Conservation (phyloP, 768 basidiomycete genomes). For the Auriscalpium orientale region DNA sequence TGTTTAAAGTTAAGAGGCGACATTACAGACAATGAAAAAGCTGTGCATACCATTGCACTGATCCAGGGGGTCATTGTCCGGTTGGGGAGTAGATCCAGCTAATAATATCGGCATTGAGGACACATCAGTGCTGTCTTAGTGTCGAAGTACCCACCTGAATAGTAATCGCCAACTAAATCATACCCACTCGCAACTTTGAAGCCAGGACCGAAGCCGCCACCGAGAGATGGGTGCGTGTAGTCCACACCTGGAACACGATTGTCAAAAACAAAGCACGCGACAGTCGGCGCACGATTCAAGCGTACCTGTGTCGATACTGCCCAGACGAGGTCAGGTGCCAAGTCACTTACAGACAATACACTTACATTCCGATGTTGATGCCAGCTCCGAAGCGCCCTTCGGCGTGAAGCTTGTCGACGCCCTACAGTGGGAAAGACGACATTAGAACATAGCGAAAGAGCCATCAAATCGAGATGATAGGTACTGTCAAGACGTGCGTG, state of each 20-base stretch:
- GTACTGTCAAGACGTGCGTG: conserved; percentile 47
- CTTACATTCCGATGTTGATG: conserved; percentile 60
- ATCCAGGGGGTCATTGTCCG: conserved; percentile 45
- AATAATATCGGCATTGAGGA: no score
- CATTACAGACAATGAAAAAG: background rate
- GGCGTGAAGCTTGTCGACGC: conserved; percentile 60
- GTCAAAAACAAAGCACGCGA: no score
- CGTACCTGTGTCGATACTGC: conserved; percentile 38
- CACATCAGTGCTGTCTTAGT: no score
- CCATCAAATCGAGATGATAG: conserved; percentile 4
- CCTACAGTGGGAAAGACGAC: conserved; percentile 24
- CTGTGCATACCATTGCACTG: conserved; percentile 33
- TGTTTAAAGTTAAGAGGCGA: background rate
- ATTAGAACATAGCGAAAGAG: background rate
- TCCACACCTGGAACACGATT: conserved; percentile 32
- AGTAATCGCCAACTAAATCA: conserved; percentile 53
- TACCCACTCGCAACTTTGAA: conserved; percentile 44
- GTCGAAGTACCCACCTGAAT: conserved; percentile 28
- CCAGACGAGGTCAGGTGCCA: background rate
- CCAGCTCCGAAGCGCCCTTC: conserved; percentile 54
- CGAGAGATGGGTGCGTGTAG: conserved; percentile 48
- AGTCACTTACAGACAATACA: background rate
- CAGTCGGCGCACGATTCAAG: background rate
- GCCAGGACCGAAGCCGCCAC: conserved; percentile 46
- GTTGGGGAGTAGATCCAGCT: conserved; percentile 27